Conservation (phyloP, 306 rosid genomes). For the Casuarina glauca region DNA sequence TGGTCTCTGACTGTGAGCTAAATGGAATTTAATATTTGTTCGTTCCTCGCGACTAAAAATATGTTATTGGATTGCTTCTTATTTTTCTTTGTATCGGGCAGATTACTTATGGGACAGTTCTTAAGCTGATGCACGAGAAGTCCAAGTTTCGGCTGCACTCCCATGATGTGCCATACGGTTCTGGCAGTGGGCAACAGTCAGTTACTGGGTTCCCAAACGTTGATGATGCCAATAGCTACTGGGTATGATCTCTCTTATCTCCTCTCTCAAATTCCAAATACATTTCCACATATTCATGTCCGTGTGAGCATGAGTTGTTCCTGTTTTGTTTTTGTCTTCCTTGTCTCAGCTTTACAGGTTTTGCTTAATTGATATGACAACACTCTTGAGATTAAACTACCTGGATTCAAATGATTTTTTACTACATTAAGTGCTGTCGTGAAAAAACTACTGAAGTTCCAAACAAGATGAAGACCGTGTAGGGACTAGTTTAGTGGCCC, state of each 20-base stretch:
- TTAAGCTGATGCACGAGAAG: constrained; percentile 94
- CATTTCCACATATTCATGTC: neutral
- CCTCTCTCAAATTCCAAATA: too few species aligned
- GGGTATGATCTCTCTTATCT: constrained; percentile 47
- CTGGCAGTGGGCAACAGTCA: constrained; percentile 99
- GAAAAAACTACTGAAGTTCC: neutral
- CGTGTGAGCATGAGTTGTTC: neutral
- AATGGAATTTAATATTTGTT: neutral
- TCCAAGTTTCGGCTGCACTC: constrained; percentile 90
- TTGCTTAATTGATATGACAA: neutral
- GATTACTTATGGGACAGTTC: constrained; percentile 78
- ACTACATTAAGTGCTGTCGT: neutral
- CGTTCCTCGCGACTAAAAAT: neutral
- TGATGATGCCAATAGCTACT: constrained; percentile 92
- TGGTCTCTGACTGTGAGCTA: neutral
- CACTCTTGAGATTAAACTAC: neutral
- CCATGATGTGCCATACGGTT: constrained; percentile 97
- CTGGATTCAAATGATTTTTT: neutral
- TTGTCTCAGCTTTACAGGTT: neutral
- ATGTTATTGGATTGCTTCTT: neutral
- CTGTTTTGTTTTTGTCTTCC: neutral
- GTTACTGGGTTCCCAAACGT: constrained; percentile 87
- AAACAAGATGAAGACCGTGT: neutral
- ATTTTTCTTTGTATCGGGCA: constrained; percentile 31
- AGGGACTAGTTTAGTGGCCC: neutral